Base-by-base conservation (phyloP, 225 moss, liverwort and hornwort genomes). In the Pseudisothecium myosuroides region DNA sequence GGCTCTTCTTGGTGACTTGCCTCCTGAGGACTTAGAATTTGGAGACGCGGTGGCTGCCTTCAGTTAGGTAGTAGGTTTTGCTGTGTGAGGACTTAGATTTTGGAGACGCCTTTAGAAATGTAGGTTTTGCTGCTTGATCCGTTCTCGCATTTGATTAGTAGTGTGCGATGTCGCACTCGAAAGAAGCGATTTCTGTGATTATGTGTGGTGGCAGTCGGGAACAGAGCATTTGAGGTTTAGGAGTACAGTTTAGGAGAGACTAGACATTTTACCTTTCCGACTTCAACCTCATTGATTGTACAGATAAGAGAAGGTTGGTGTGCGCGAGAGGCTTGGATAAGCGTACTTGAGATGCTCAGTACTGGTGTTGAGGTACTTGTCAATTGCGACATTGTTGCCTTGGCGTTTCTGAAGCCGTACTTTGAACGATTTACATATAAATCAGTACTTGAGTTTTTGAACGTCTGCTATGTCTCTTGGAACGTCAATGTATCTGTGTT, bases 181-280 rank as follows among this genome's bases (percentile, higher is more conserved):
- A 81, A 43, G 81, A 61, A 86, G 86, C 88, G 72, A 87, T 87
- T 87, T 85, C 88, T 92, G 90, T 90, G 88, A 86, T 90, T 86
- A n/a, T 15, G n/a, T 75, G 74, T 84, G 66, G 56, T 71, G 64
- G 92, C 85, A 88, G 65, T 74, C 88, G 88, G 86, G 88, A 92
- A 90, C 87, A 84, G 83, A 82, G 47, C 18, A 34, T 50, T 88
- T 88, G 84, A 90, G 86, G 83, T 83, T 27, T 87, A 86, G 80
- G 47, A 79, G 28, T n/a, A 29, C 55, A 80, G 41, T 61, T 41
- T 83, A 66, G 65, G 80, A 62, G 84, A 75, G 69, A 85, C 63
- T 63, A 55, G 79, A 65, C 84, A 67, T 59, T 87, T 87, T 87
- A 75, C 86, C 92, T 92, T 68, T 88, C 87, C 88, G 61, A 73